phyloP scores from a whole-genome alignment of 164 flowering plant species.

The Macadamia tetraphylla region DNA sequence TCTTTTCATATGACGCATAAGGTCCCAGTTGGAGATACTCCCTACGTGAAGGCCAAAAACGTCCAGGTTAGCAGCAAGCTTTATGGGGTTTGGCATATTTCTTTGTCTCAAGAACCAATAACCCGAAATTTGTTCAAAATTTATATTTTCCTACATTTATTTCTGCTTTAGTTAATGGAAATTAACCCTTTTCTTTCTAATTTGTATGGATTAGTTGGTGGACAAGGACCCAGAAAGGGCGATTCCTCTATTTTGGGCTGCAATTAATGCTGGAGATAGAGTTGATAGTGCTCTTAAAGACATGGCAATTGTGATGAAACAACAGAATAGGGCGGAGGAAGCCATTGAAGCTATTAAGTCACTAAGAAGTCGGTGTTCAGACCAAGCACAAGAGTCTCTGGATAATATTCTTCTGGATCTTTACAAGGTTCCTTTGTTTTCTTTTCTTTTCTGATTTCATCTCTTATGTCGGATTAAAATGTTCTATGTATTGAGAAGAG shows the following conservation, averaged over 20 bases:
- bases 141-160: not conserved
- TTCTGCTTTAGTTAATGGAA: constrained; percentile 11
- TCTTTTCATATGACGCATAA: constrained; percentile 78
- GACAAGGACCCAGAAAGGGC: not conserved
- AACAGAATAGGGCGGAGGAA: not conserved
- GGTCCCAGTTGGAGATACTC: constrained; percentile 87
- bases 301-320: not conserved
- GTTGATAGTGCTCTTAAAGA: not conserved
- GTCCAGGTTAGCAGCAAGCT: constrained; percentile 55
- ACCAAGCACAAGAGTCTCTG: not conserved
- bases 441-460: no score
- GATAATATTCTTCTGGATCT: constrained; percentile 93
- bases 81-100: not conserved
- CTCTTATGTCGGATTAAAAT: no score
- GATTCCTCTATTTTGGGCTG: not conserved
- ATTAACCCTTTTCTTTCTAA: not conserved
- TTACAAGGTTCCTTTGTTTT: constrained; percentile 56
- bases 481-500: not conserved
- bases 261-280: not conserved
- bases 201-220: not conserved
- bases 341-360: constrained; percentile 13
- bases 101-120: no score
- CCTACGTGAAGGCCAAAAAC: constrained; percentile 91
- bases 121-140: no score
- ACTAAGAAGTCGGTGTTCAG: not conserved